Conservation (phyloP, 805 yeast species). For the Wickerhamiella lipophila region DNA sequence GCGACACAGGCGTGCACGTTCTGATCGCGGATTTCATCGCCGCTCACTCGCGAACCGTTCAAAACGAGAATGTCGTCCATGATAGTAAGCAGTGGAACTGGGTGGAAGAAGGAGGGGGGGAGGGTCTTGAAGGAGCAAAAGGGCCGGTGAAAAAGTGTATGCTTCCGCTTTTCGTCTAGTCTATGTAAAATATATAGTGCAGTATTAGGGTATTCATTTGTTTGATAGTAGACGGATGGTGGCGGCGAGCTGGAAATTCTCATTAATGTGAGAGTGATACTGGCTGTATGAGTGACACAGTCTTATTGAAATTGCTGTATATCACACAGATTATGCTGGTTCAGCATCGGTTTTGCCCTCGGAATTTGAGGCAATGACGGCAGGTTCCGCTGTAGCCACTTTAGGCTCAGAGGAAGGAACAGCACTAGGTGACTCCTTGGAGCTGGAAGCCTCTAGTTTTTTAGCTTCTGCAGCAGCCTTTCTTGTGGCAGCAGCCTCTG, state of each 20-base stretch:
- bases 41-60: slow-evolving; percentile 91
- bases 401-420: not conserved
- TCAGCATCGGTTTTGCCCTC: not conserved
- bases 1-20: slow-evolving; percentile 84
- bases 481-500: slow-evolving; percentile 6
- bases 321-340: not conserved
- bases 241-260: no score
- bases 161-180: no score
- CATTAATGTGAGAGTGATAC: no score
- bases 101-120: not conserved
- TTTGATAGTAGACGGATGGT: no score
- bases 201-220: no score
- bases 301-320: not conserved
- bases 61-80: slow-evolving; percentile 66
- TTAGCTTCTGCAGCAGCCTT: slow-evolving; percentile 7
- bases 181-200: no score
- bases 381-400: not conserved
- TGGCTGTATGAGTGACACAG: not conserved
- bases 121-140: not conserved
- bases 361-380: not conserved
- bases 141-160: not conserved
- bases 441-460: not conserved
- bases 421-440: not conserved
- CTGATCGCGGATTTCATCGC: slow-evolving; percentile 92
- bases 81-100: slow-evolving; percentile 2